Evolutionary conservation across 106 monocot genomes (phyloP).

Genomic region (Allium sativum): DNA sequence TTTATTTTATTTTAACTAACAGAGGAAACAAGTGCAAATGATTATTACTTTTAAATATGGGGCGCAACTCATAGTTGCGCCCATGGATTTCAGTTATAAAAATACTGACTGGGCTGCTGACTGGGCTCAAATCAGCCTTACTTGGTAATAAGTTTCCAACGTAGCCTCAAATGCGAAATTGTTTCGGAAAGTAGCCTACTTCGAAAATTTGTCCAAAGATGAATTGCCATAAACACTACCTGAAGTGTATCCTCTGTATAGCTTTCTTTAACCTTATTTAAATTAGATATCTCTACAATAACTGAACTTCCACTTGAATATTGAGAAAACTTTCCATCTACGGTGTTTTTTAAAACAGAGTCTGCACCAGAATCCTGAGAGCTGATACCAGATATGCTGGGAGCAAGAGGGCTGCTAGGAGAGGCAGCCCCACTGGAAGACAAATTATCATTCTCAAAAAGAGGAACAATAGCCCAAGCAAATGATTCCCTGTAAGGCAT

Average conservation of each 20-base stretch:
- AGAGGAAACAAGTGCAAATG: no score
- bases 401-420: conserved; percentile 74
- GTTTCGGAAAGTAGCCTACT: no score
- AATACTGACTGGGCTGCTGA: no score
- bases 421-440: conserved; percentile 48
- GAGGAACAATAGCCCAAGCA: conserved; percentile 86
- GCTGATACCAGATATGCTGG: conserved; percentile 53
- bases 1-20: no score
- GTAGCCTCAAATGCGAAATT: no score
- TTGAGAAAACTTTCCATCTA: conserved; percentile 60
- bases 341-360: conserved; percentile 35
- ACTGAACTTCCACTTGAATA: conserved; percentile 67
- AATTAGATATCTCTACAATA: conserved; percentile 88
- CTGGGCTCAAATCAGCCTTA: no score
- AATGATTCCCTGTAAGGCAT: conserved; percentile 94
- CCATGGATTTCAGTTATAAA: no score
- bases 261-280: conserved; percentile 94
- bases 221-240: conserved; percentile 20
- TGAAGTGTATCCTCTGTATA: conserved; percentile 94
- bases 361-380: conserved; percentile 64
- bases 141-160: no score
- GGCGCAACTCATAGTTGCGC: no score
- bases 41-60: no score
- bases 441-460: conserved; percentile 67
- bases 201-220: no score